These are phyloP conservation scores for Metschnikowia chrysomelidarum DNA, from an alignment of 805 yeast species.

Conservation along the genomic window DNA sequence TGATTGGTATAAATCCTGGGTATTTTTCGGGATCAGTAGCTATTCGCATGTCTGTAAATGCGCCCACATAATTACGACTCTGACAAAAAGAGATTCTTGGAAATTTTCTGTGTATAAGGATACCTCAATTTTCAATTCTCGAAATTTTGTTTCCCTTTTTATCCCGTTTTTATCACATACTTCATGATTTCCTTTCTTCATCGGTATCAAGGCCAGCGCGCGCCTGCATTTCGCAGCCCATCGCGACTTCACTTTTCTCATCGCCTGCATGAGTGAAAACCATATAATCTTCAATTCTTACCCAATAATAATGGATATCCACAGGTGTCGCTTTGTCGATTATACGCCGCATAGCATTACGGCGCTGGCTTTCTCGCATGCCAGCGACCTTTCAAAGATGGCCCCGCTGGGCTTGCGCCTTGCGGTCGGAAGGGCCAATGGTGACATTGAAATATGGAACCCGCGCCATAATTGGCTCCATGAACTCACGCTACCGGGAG, in stretches of 20 bases:
- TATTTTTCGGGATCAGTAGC: too few species aligned
- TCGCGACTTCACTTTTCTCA: conserved; percentile 13
- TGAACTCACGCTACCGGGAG: conserved; percentile 71
- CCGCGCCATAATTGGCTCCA: conserved; percentile 81
- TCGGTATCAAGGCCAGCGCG: too few species aligned
- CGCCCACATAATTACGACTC: too few species aligned
- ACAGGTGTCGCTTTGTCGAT: conserved; percentile 90
- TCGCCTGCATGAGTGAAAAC: conserved; percentile 20
- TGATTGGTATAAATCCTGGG: too few species aligned
- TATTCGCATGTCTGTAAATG: too few species aligned
- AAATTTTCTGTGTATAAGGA: too few species aligned
- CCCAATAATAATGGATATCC: conserved; percentile 60
- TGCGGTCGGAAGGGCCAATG: conserved; percentile 92
- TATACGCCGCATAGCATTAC: conserved; percentile 83
- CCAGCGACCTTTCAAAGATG: conserved; percentile 19
- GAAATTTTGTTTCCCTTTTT: too few species aligned
- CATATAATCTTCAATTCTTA: conserved; percentile 8
- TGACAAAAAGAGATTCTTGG: too few species aligned
- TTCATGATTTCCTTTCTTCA: too few species aligned
- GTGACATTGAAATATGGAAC: conserved; percentile 95
- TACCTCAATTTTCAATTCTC: too few species aligned
- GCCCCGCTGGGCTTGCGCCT: conserved; percentile 61
- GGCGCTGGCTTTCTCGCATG: conserved; percentile 71
- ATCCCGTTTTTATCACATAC: too few species aligned
- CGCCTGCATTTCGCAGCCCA: conserved; percentile 15